A percentile compares a stretch with the other conserved stretches of the same genome.
These are phyloP conservation scores for Bipolaris cookei DNA, from an alignment of 2,329 filamentous ascomycete species.

Conservation along the genomic window DNA sequence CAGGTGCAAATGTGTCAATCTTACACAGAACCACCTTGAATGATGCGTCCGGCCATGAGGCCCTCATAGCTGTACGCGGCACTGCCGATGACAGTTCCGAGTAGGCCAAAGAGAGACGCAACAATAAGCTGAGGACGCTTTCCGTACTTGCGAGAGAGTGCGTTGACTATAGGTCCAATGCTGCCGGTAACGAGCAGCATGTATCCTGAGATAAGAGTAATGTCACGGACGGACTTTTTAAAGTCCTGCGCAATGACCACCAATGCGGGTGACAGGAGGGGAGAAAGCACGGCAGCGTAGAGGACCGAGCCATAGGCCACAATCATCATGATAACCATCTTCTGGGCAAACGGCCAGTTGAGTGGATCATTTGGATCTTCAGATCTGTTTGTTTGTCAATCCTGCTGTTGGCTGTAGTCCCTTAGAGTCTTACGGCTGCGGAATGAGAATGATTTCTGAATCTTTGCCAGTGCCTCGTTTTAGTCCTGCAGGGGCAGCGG, in stretches of 20 bases:
- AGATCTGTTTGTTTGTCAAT: slow-evolving; percentile 49
- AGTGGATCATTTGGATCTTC: slow-evolving; percentile 47
- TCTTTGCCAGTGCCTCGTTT: slow-evolving; percentile 45
- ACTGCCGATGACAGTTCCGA: slow-evolving; percentile 40
- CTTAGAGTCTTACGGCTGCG: slow-evolving; percentile 40
- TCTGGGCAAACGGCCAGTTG: slow-evolving; percentile 45
- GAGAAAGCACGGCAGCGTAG: slow-evolving; percentile 42
- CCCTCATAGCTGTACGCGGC: slow-evolving; percentile 38
- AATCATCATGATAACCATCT: slow-evolving; percentile 42
- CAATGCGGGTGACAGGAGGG: slow-evolving; percentile 46
- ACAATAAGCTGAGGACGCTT: slow-evolving; percentile 42
- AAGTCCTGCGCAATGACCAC: slow-evolving; percentile 44
- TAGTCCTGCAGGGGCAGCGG: slow-evolving; percentile 28
- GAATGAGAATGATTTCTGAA: slow-evolving; percentile 43
- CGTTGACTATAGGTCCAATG: slow-evolving; percentile 44
- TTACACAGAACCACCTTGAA: slow-evolving; percentile 40
- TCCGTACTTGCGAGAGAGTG: slow-evolving; percentile 42
- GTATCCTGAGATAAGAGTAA: slow-evolving; percentile 49
- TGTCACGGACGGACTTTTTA: slow-evolving; percentile 33
- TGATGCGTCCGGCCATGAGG: slow-evolving; percentile 41
- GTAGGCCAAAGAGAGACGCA: slow-evolving; percentile 38
- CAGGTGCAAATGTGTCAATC: slow-evolving; percentile 16
- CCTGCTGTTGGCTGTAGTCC: slow-evolving; percentile 33
- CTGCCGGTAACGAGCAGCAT: slow-evolving; percentile 45
- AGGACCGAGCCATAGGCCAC: slow-evolving; percentile 43